phyloP scores from a whole-genome alignment of 208 protist species.

The Crithidia sp. region DNA sequence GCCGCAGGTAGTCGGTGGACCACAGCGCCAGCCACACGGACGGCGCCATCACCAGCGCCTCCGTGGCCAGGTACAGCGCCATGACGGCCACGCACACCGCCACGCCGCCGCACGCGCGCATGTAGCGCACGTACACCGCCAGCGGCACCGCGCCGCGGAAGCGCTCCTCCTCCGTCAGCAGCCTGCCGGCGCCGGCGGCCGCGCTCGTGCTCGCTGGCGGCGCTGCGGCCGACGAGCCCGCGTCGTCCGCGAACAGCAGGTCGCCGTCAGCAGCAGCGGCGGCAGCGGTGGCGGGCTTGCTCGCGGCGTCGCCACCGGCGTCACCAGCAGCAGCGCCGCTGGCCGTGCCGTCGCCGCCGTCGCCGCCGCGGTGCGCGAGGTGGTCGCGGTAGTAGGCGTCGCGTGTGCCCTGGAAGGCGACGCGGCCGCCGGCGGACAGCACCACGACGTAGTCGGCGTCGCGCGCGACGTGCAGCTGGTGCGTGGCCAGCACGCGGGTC shows the following conservation, averaged over 20 bases:
- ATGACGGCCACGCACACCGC: too few relatives aligned
- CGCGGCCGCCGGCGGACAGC: constrained; percentile 42
- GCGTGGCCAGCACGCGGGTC: constrained; percentile 93
- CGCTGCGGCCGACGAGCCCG: background rate
- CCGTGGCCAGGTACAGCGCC: too few relatives aligned
- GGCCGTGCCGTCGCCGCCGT: background rate
- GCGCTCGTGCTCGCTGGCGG: background rate
- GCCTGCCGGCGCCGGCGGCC: background rate
- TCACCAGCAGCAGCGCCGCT: background rate
- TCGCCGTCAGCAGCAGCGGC: background rate
- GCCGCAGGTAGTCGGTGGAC: background rate
- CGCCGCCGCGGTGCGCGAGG: too few relatives aligned
- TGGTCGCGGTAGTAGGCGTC: constrained; percentile 26
- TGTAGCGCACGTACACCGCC: too few relatives aligned
- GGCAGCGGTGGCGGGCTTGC: background rate
- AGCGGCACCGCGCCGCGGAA: background rate
- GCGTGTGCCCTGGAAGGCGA: constrained; percentile 45
- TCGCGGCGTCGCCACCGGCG: background rate
- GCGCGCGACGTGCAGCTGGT: constrained; percentile 87
- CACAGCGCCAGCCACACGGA: too few relatives aligned
- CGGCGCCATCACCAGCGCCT: too few relatives aligned
- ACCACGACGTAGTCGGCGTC: constrained; percentile 85
- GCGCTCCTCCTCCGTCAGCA: constrained; percentile 16
- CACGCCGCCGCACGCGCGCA: too few relatives aligned
- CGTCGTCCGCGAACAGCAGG: background rate